Evolutionary conservation across 1,284 basidiomycete species (phyloP).

Genomic region (Pyrrhoderma noxium): DNA sequence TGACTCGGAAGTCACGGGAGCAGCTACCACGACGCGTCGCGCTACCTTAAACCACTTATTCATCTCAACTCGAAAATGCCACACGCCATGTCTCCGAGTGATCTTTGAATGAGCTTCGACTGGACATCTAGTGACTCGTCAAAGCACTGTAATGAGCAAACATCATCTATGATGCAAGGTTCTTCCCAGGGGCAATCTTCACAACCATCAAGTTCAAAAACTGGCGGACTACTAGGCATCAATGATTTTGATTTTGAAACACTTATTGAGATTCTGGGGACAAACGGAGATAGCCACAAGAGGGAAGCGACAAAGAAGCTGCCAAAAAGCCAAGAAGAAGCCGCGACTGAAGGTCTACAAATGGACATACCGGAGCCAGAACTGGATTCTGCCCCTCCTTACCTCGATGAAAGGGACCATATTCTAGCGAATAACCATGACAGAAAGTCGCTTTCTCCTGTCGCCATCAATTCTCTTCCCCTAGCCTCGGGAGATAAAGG

Average conservation of each 20-base stretch:
- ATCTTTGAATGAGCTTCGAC: slow-evolving; percentile 10
- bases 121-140: slow-evolving; percentile 10
- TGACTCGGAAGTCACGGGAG: no score
- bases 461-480: no score
- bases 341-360: not conserved
- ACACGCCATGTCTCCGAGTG: no score
- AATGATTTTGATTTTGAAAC: slow-evolving; percentile 15
- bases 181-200: not conserved
- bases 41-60: no score
- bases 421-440: no score
- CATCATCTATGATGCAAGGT: not conserved
- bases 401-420: no score
- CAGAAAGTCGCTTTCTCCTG: no score
- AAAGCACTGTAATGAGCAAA: not conserved
- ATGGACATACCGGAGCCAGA: no score
- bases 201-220: not conserved
- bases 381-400: no score
- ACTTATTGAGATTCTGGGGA: slow-evolving; percentile 14
- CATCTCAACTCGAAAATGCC: no score
- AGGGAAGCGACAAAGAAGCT: not conserved
- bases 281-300: slow-evolving; percentile 1
- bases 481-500: no score
- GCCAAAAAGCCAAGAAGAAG: not conserved
- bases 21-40: not conserved
- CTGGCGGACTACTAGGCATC: slow-evolving; percentile 4